phyloP scores from a whole-genome alignment of 495 filamentous ascomycete species.

The Lepraria neglecta region DNA sequence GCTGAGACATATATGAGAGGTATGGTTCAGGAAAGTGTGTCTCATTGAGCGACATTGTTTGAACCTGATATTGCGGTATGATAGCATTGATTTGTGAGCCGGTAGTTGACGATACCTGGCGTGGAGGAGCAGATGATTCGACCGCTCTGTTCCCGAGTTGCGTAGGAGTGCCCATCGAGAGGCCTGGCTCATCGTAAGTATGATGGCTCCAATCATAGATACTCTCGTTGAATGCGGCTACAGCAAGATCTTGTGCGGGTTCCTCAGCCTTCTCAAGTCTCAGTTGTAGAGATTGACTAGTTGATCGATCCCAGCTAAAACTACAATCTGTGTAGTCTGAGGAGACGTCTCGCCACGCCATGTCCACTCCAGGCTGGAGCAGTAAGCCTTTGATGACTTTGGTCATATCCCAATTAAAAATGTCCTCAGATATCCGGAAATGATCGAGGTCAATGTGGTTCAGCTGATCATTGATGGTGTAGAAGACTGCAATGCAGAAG shows the following conservation, averaged over 20 bases:
- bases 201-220: conserved; percentile 2
- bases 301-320: conserved; percentile 1
- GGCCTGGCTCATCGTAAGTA: not conserved
- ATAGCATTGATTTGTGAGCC: not conserved
- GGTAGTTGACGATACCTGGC: too few species aligned
- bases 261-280: conserved; percentile 7
- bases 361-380: not conserved
- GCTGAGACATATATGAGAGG: not conserved
- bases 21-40: not conserved
- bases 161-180: not conserved
- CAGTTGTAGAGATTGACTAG: conserved; percentile 1
- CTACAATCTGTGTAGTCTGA: not conserved
- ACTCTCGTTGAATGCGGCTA: conserved; percentile 4
- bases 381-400: conserved; percentile 8
- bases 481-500: conserved; percentile 6
- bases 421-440: not conserved
- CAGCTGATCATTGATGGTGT: conserved; percentile 4
- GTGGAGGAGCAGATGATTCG: not conserved
- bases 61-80: not conserved
- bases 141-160: not conserved
- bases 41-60: not conserved
- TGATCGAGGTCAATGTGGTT: conserved; percentile 17
- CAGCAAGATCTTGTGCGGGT: not conserved
- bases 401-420: conserved; percentile 12
- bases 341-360: not conserved